These are phyloP conservation scores for Nicotiana noctiflora DNA, from an alignment of 257 asterid species.

Conservation along the genomic window DNA sequence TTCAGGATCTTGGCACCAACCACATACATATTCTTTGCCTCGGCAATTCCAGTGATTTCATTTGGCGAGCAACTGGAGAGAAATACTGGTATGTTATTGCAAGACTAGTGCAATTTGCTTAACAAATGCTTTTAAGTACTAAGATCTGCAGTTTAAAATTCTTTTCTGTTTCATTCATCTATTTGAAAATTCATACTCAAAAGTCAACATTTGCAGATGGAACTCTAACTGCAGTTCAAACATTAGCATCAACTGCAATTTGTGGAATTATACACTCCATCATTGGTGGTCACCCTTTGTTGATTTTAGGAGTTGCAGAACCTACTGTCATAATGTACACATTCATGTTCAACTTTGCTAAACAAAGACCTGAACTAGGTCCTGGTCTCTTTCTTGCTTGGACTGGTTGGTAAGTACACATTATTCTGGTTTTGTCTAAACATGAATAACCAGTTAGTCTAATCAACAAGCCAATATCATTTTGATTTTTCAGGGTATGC, in stretches of 20 bases:
- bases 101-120: no score
- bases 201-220: conserved; percentile 50
- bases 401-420: conserved; percentile 69
- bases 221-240: conserved; percentile 82
- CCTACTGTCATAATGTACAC: conserved; percentile 98
- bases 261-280: conserved; percentile 89
- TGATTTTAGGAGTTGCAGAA: conserved; percentile 90
- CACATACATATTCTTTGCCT: conserved; percentile 72
- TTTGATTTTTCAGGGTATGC: conserved; percentile 58
- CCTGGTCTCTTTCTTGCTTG: conserved; percentile 79
- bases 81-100: conserved; percentile 38
- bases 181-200: neutral
- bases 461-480: neutral
- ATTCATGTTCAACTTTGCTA: conserved; percentile 86
- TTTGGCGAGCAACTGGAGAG: conserved; percentile 83
- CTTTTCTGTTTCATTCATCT: neutral
- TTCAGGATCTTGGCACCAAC: conserved; percentile 84
- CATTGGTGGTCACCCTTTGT: conserved; percentile 92
- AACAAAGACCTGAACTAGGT: conserved; percentile 68
- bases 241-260: conserved; percentile 78
- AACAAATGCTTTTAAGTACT: no score
- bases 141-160: neutral
- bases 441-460: neutral
- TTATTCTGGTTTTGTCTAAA: neutral
- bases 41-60: conserved; percentile 83